Evolutionary conservation across 805 yeast genomes (phyloP), one percentile per base, ranked within the genome.

Genomic region (Candida oleophila): DNA sequence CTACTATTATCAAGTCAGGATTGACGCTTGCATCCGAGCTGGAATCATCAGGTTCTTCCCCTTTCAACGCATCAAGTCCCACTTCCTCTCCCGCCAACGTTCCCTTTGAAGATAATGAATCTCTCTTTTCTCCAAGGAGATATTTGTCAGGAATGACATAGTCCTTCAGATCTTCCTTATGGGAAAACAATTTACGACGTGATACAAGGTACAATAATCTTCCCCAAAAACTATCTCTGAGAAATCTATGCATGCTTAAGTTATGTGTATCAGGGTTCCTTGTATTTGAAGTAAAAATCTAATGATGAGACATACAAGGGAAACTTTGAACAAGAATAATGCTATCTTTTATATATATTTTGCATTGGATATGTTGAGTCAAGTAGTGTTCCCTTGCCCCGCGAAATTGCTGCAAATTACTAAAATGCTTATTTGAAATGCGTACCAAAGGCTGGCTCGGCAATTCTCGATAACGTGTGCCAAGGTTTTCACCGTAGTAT

Each of bases 141-240:
- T 56, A 61, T 39, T 51, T 60, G 3, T 53, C 61, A 3, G 61
- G 60, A 12, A 59, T 21, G 8, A 57, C 50, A 42, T 53, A 61
- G 20, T 52, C 57, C 4, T 51, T 42, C 11, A 25, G 28, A 9
- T 61, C 64, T 37, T 61, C 65, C 16, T 46, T 45, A 44, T 56
- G 55, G 4, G 37, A 38, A 42, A 54, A 49, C 20, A 50, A 15
- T 41, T 45, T 56, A 38, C 55, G 50, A 22, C 50, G 51, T 8
- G 64, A 57, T 9, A 56, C 34, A 37, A 49, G 58, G 50, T 60
- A 57, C 18, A 53, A 42, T 5, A 50, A 16, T 16, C 55, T 46
- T 11, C 64, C 65, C 44, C 45, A 28, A 61, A 57, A 54, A 22
- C 60, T 53, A 41, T 59, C 62, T 52, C 61, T 54, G 19, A 64